Evolutionary conservation across 371 early-diverging fungal genomes (phyloP).

Genomic region (Paraphysoderma sedebokerense): DNA sequence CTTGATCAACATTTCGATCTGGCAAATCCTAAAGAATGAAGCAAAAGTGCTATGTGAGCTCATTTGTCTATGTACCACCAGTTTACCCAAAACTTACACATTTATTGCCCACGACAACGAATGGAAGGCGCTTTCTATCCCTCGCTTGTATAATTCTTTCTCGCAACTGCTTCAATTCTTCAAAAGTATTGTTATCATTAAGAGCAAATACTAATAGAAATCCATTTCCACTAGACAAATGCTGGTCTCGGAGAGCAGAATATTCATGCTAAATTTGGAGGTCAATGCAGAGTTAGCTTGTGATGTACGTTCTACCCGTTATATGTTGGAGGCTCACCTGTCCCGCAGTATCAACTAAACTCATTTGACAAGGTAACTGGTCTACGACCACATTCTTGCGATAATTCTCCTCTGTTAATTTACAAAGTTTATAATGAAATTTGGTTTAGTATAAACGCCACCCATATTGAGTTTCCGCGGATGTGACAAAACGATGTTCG

Average conservation of each 20-base stretch:
- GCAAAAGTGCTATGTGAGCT: no score
- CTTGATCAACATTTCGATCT: slow-evolving; percentile 1
- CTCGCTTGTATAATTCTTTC: slow-evolving; percentile 28
- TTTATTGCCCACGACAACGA: slow-evolving; percentile 33
- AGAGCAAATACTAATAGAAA: slow-evolving; percentile 34
- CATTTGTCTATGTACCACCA: not conserved
- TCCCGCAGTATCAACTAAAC: slow-evolving; percentile 36
- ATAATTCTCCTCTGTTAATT: slow-evolving; percentile 27
- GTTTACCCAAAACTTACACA: slow-evolving; percentile 15
- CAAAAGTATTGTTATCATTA: slow-evolving; percentile 21
- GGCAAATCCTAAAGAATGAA: slow-evolving; percentile 21
- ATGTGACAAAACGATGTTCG: no score
- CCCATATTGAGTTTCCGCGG: not conserved
- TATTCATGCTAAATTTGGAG: slow-evolving; percentile 36
- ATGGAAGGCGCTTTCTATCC: slow-evolving; percentile 27
- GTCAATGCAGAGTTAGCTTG: no score
- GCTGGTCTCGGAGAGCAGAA: slow-evolving; percentile 28
- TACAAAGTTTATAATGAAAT: no score
- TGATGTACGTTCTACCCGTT: no score
- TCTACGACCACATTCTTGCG: slow-evolving; percentile 29
- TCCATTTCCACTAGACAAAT: slow-evolving; percentile 27
- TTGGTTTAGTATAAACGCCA: no score
- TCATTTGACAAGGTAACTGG: slow-evolving; percentile 12
- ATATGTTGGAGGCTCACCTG: slow-evolving; percentile 13
- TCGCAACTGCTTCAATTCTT: slow-evolving; percentile 30